Percentiles rank a stretch among this genome's conserved stretches.
These are phyloP conservation scores for Calonectria multiphialidica DNA, from an alignment of 2,329 filamentous ascomycete species.

Conservation along the genomic window DNA sequence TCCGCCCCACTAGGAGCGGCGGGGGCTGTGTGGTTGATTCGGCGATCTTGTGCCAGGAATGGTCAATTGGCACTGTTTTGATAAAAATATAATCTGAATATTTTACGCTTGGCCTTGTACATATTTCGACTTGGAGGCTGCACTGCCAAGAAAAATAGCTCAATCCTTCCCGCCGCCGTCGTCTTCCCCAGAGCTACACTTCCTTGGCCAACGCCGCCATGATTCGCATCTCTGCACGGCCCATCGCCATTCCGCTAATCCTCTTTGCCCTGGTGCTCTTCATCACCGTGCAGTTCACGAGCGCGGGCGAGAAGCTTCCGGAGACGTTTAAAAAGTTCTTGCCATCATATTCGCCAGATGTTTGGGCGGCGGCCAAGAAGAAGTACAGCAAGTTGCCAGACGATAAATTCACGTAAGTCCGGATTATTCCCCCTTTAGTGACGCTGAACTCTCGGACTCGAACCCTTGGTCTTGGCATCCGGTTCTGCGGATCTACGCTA, in stretches of 20 bases:
- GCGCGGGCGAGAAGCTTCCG: constrained; percentile 28
- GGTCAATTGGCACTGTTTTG: neutral
- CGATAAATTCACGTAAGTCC: constrained; percentile 48
- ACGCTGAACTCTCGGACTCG: neutral
- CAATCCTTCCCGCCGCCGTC: neutral
- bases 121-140: neutral
- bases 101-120: neutral
- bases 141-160: neutral
- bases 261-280: constrained; percentile 25
- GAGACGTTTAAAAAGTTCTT: constrained; percentile 27
- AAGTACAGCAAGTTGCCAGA: constrained; percentile 42
- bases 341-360: constrained; percentile 23
- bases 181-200: neutral
- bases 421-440: neutral
- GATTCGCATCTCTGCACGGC: neutral
- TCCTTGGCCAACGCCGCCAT: neutral
- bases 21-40: neutral
- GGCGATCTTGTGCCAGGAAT: neutral
- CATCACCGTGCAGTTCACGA: constrained; percentile 29
- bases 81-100: neutral
- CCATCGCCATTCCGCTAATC: neutral
- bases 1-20: neutral
- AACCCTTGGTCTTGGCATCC: neutral
- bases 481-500: neutral
- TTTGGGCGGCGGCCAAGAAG: constrained; percentile 35